Evolutionary conservation across 306 rosid genomes (phyloP).

Genomic region (Vigna unguiculata): DNA sequence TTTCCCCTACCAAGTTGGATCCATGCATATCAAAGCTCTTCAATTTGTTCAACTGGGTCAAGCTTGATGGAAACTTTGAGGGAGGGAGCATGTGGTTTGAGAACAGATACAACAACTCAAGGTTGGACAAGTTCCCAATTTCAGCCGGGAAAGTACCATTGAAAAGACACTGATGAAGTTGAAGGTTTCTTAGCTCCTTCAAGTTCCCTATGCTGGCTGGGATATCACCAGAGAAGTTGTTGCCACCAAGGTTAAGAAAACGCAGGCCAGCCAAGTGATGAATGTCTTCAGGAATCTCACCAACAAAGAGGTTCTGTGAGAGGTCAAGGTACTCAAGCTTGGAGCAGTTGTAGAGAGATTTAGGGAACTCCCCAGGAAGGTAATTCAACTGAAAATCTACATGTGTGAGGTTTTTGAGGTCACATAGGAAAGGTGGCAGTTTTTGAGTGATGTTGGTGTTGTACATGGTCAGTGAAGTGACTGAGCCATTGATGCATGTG

Average conservation of each 20-base stretch:
- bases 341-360: constrained; percentile 59
- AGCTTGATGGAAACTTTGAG: constrained; percentile 31
- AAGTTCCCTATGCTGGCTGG: constrained; percentile 63
- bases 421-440: constrained; percentile 72
- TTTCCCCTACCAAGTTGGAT: constrained; percentile 61
- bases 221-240: constrained; percentile 60
- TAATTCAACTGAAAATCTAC: constrained; percentile 47
- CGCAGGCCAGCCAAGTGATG: constrained; percentile 46
- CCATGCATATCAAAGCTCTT: constrained; percentile 20
- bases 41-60: constrained; percentile 62
- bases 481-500: constrained; percentile 55
- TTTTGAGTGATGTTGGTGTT: constrained; percentile 39
- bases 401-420: constrained; percentile 63
- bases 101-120: constrained; percentile 49
- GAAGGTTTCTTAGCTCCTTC: constrained; percentile 49
- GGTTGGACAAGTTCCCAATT: constrained; percentile 67
- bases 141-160: constrained; percentile 62
- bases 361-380: constrained; percentile 65
- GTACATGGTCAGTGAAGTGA: constrained; percentile 48
- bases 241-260: constrained; percentile 55
- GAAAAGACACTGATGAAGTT: constrained; percentile 41
- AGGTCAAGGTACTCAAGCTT: constrained; percentile 60
- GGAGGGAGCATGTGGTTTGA: constrained; percentile 36
- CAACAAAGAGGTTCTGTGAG: constrained; percentile 57
- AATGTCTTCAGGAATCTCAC: constrained; percentile 59